Conservation (phyloP, 2,329 filamentous ascomycete species). For the Cladosporium sp. region DNA sequence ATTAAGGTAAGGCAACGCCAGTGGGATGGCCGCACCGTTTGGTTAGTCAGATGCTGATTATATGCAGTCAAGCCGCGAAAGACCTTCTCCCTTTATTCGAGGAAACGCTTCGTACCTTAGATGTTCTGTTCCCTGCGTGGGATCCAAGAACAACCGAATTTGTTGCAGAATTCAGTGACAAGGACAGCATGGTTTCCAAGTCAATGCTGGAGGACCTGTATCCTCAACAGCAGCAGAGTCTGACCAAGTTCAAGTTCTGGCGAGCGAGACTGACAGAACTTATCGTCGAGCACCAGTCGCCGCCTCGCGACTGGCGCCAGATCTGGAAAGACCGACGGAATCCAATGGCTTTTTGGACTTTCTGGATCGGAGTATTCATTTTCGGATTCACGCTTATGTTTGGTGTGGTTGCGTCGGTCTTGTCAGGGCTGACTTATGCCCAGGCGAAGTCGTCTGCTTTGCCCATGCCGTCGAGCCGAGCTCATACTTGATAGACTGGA, state of each 20-base stretch:
- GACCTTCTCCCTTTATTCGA: neutral
- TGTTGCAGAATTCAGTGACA: neutral
- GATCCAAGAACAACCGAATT: neutral
- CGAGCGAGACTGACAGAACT: constrained; percentile 1
- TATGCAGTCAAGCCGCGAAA: neutral
- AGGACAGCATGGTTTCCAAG: neutral
- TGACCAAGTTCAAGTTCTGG: constrained; percentile 7
- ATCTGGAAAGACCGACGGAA: constrained; percentile 13
- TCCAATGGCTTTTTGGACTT: constrained; percentile 9
- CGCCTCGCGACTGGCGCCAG: neutral
- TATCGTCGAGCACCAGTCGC: constrained; percentile 1
- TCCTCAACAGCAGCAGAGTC: neutral
- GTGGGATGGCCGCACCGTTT: no score
- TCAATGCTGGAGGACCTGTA: neutral
- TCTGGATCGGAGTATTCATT: constrained; percentile 1
- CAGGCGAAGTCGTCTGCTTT: neutral
- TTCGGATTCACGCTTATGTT: neutral
- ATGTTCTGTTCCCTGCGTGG: constrained; percentile 10
- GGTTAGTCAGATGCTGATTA: neutral
- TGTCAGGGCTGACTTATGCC: neutral
- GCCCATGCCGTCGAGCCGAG: neutral
- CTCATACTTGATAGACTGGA: neutral
- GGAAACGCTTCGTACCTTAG: neutral
- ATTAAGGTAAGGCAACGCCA: neutral
- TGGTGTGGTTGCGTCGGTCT: neutral